A percentile compares a stretch with the other conserved stretches of the same genome.
Conservation (phyloP, 2,329 filamentous ascomycete species). For the Leptodontidium sp. region DNA sequence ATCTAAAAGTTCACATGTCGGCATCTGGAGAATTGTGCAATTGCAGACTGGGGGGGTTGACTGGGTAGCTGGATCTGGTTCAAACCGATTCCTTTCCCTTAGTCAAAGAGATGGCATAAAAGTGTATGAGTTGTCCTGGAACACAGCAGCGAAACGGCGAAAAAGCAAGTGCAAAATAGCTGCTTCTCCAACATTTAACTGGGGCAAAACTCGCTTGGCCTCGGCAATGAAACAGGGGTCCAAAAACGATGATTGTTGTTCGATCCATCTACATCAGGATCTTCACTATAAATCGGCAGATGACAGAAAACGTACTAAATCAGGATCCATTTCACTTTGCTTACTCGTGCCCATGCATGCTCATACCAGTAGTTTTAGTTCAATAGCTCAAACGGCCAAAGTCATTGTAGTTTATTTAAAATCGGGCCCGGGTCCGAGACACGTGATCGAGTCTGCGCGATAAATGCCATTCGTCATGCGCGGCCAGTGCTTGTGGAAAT, state of each 20-base stretch:
- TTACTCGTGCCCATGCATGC: background rate
- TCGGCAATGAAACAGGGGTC: slow-evolving; percentile 2
- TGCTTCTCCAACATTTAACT: background rate
- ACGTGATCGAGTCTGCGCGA: slow-evolving; percentile 27
- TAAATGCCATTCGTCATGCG: slow-evolving; percentile 33
- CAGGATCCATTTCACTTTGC: background rate
- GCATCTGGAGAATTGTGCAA: background rate
- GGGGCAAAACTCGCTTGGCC: background rate
- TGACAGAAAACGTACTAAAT: background rate
- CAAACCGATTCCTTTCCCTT: no score
- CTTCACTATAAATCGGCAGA: background rate
- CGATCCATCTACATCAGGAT: background rate
- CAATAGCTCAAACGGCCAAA: no score
- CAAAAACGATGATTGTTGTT: background rate
- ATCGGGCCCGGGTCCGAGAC: background rate
- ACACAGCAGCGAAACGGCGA: no score
- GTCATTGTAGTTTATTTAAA: no score
- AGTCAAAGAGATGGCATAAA: no score
- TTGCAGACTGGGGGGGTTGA: background rate
- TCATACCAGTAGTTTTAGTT: background rate
- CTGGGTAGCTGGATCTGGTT: no score
- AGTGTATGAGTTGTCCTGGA: no score
- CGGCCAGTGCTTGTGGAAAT: slow-evolving; percentile 9
- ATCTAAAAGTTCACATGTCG: background rate
- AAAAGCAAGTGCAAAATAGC: background rate